Evolutionary conservation across 2,329 filamentous ascomycete genomes (phyloP).

Genomic region (Furcasterigmium sp.): DNA sequence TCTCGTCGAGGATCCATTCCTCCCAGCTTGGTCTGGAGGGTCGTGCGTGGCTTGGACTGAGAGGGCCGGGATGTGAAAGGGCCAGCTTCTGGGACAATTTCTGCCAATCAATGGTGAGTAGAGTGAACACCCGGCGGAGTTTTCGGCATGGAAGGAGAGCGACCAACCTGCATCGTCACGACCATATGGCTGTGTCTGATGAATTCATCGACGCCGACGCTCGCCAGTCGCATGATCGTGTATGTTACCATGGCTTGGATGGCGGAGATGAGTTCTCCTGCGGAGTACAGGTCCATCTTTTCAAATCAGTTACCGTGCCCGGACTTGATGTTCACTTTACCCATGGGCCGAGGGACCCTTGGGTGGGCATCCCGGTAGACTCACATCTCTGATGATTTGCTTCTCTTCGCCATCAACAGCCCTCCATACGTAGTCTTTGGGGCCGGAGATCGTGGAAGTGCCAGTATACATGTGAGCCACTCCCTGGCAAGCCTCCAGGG

Average conservation of each 20-base stretch:
- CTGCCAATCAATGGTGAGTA: neutral
- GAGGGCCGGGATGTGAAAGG: neutral
- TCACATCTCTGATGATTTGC: too few species aligned
- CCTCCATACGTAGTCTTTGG: too few species aligned
- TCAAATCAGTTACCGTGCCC: too few species aligned
- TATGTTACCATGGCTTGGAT: conserved; percentile 1
- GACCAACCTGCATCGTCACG: neutral
- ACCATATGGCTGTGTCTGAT: neutral
- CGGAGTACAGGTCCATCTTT: neutral
- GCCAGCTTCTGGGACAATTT: neutral
- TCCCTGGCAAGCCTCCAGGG: too few species aligned
- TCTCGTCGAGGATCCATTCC: neutral
- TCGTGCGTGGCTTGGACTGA: neutral
- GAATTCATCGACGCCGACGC: neutral
- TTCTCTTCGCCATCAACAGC: too few species aligned
- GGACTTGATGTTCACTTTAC: too few species aligned
- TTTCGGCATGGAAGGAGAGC: neutral
- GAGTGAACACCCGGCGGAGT: too few species aligned
- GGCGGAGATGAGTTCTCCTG: neutral
- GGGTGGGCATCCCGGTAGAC: neutral
- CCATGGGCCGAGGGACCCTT: neutral
- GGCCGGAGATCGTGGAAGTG: too few species aligned
- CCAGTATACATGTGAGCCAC: too few species aligned
- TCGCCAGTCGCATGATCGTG: neutral
- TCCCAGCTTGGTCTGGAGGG: neutral